Evolutionary conservation across 352 stramenopile species (phyloP), one percentile per base, ranked within the genome.

Genomic region (Phytophthora agathidicida): DNA sequence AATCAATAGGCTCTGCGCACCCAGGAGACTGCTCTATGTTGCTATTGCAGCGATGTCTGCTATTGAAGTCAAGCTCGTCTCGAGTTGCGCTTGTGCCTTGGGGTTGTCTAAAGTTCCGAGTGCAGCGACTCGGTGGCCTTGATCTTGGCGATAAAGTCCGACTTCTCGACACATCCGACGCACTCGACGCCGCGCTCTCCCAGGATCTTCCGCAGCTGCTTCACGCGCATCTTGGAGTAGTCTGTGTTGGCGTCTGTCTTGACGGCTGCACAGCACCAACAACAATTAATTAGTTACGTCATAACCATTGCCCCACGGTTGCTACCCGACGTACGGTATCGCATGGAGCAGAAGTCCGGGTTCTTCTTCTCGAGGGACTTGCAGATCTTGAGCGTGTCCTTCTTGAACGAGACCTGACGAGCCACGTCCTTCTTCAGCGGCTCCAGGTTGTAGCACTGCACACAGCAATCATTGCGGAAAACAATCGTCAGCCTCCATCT

Each of bases 161-260:
- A 70, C 86, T 98, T 98, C 70, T 98, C 95, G 22, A 98, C 78
- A 59, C 95, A 98, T 26, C 91, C 92, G 33, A 96, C 75, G 73
- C 95, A 98, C 65, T 93, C 80, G 42, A 98, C 83, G 47, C 95
- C 96, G 65, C 94, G 89, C 58, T 98, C 93, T 27, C 58, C 73
- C 30, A 98, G 71, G 55, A 98, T 98, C 71, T 96, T 91, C 71
- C 96, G 97, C 36, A 98, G 85, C 67, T 98, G 83, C 87, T 97
- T 98, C 27, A 98, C 94, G 54, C 93, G 90, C 67, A 98, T 71
- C 77, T 97, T 98, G 30, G 77, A 88, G 83, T 98, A 98, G 63
- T 98, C 91, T 66, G 94, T 98, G 74, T 91, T 94, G 53, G 89
- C 87, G 42, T 98, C 92, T 45, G 96, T 91, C 79, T 98, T 98